phyloP scores from a whole-genome alignment of 768 basidiomycete species.

The Termitomyces sp. region DNA sequence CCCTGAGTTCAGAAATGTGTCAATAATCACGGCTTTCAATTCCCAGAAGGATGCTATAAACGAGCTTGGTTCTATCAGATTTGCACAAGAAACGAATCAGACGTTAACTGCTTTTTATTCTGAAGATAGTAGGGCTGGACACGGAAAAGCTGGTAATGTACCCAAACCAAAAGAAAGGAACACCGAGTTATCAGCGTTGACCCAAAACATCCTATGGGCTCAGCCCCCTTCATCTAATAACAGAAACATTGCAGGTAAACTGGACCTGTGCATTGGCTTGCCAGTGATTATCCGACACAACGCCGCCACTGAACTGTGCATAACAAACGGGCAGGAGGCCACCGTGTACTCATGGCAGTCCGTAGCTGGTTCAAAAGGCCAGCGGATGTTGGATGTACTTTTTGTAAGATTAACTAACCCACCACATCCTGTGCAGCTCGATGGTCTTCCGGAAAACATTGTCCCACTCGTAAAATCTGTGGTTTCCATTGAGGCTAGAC shows the following conservation, averaged over 20 bases:
- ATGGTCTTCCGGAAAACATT: constrained; percentile 24
- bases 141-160: neutral
- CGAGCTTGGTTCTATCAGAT: too few species aligned
- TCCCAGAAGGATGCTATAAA: neutral
- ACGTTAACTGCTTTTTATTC: too few species aligned
- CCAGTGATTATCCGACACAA: neutral
- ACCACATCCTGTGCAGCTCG: constrained; percentile 16
- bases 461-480: constrained; percentile 12
- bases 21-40: neutral
- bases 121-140: too few species aligned
- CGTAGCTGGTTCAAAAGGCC: constrained; percentile 1
- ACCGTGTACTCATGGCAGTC: constrained; percentile 12
- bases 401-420: constrained; percentile 23
- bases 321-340: constrained; percentile 30
- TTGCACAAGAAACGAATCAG: too few species aligned
- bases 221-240: neutral
- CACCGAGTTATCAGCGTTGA: too few species aligned
- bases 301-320: constrained; percentile 15
- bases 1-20: neutral
- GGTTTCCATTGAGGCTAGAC: neutral
- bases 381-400: constrained; percentile 20
- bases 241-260: neutral
- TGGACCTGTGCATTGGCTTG: neutral
- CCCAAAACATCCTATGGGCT: neutral
- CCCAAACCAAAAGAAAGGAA: too few species aligned